A percentile compares a stretch with the other conserved stretches of the same genome.
phyloP scores from a whole-genome alignment of 2,329 filamentous ascomycete species.

The Scortechinia acanthostroma region DNA sequence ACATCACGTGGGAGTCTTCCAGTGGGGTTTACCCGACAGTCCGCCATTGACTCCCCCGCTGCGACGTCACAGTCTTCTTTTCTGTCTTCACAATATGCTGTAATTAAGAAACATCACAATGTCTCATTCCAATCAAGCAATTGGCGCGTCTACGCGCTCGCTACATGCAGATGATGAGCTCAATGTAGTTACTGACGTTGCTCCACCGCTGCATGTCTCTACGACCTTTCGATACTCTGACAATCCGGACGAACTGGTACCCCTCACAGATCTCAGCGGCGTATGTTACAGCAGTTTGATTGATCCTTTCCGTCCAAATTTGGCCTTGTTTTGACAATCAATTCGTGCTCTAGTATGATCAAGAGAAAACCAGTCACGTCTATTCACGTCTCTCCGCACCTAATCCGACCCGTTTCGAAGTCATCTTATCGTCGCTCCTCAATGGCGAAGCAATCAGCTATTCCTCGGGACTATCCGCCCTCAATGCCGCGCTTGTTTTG shows the following conservation, averaged over 20 bases:
- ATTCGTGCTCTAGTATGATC: conserved; percentile 14
- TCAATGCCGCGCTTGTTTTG: conserved; percentile 56
- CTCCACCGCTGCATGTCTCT: not conserved
- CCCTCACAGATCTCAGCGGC: not conserved
- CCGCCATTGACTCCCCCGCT: not conserved
- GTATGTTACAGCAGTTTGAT: too few relatives aligned
- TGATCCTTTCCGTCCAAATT: too few relatives aligned
- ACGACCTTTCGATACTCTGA: not conserved
- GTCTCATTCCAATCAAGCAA: not conserved
- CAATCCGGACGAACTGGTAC: not conserved
- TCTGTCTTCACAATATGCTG: not conserved
- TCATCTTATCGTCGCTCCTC: conserved; percentile 51
- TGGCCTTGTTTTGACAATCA: too few relatives aligned
- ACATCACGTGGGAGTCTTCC: too few relatives aligned
- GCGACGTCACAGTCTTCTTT: too few relatives aligned
- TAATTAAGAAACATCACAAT: not conserved
- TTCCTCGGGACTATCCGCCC: conserved; percentile 56
- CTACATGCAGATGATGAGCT: not conserved
- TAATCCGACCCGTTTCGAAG: conserved; percentile 60
- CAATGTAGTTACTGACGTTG: not conserved
- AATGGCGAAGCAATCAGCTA: conserved; percentile 51
- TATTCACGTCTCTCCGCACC: conserved; percentile 60
- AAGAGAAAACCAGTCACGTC: conserved; percentile 34
- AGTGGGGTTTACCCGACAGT: too few relatives aligned
- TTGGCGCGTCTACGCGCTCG: not conserved